Conservation (phyloP, 306 rosid genomes). For the Carpinus fangiana region DNA sequence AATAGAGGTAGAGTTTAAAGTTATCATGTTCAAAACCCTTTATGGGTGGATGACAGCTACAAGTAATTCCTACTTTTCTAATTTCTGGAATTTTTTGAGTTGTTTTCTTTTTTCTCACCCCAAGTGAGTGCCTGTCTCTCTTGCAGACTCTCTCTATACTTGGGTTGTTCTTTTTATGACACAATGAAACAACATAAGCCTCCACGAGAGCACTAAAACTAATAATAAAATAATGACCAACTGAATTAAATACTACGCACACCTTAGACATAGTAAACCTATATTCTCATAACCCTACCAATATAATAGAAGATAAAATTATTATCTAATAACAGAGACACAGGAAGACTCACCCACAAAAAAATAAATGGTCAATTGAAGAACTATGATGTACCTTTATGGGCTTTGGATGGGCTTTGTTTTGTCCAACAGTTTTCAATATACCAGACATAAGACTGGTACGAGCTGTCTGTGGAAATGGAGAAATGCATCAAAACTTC, state of each 20-base stretch:
- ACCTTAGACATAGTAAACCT: neutral
- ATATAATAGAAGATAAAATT: neutral
- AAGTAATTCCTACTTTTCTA: too few relatives aligned
- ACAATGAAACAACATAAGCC: slow-evolving; percentile 2
- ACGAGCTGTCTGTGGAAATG: slow-evolving; percentile 59
- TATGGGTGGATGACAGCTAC: too few relatives aligned
- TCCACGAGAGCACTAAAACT: neutral
- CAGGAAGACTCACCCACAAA: neutral
- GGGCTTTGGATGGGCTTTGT: slow-evolving; percentile 95
- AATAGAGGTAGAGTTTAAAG: too few relatives aligned
- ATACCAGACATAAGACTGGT: slow-evolving; percentile 90
- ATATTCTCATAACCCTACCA: neutral
- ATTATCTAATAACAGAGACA: neutral
- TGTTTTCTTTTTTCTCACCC: too few relatives aligned
- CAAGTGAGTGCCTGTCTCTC: too few relatives aligned
- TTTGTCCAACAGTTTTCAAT: slow-evolving; percentile 79
- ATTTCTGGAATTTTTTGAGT: too few relatives aligned
- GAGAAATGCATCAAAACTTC: slow-evolving; percentile 11
- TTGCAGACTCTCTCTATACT: too few relatives aligned
- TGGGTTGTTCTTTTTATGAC: too few relatives aligned
- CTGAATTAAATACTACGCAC: neutral
- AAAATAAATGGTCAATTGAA: neutral
- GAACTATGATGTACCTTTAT: slow-evolving; percentile 59
- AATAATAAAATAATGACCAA: neutral
- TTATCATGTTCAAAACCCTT: too few relatives aligned